A percentile compares a stretch with the other conserved stretches of the same genome.
These are phyloP conservation scores for Telopea speciosissima DNA, from an alignment of 177 flowering plant genomes.

Conservation along the genomic window DNA sequence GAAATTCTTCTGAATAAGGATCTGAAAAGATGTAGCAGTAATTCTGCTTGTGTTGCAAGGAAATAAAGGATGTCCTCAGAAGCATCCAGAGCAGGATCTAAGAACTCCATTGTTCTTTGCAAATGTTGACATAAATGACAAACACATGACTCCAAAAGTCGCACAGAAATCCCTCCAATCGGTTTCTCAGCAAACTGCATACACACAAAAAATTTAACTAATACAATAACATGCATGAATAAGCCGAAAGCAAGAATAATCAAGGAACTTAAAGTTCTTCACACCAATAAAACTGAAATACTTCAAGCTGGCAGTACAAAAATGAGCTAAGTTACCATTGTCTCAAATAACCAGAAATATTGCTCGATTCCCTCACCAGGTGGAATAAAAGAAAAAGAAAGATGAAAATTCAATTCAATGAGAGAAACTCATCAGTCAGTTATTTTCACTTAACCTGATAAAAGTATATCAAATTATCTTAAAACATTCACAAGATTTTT, in stretches of 20 bases:
- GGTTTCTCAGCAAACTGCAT: slow-evolving; percentile 38
- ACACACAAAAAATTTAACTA: background rate
- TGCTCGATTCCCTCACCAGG: background rate
- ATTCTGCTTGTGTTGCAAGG: slow-evolving; percentile 57
- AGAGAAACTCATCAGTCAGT: no score
- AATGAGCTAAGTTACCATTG: no score
- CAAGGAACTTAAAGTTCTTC: background rate
- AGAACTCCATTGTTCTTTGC: slow-evolving; percentile 32
- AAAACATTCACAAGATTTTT: no score
- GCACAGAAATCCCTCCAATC: slow-evolving; percentile 30
- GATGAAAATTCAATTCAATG: no score
- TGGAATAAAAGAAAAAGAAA: no score
- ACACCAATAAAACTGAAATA: background rate
- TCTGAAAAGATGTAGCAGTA: slow-evolving; percentile 54
- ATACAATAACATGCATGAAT: background rate
- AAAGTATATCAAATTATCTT: no score
- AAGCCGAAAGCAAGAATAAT: background rate
- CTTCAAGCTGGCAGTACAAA: no score
- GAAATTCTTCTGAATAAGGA: slow-evolving; percentile 19
- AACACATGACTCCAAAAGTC: slow-evolving; percentile 43
- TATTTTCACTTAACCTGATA: no score
- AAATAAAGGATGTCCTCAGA: slow-evolving; percentile 41
- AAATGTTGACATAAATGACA: slow-evolving; percentile 43
- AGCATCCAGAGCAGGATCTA: slow-evolving; percentile 36
- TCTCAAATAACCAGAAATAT: background rate